Evolutionary conservation across 768 basidiomycete genomes (phyloP).

Genomic region (Amanita subjunquillea): DNA sequence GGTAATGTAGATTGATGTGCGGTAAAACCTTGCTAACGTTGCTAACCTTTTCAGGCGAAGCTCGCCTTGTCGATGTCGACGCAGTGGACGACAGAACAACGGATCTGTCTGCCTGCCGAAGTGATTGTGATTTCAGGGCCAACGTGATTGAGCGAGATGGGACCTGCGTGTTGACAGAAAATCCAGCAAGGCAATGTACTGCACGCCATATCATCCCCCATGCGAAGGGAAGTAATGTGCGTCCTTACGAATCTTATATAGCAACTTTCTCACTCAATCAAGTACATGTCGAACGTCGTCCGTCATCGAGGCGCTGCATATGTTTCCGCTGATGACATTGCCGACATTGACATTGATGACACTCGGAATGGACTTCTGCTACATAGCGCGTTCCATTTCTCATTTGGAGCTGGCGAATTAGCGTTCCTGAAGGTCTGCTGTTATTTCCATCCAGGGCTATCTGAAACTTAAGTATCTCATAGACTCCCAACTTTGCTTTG

Average conservation of each 20-base stretch:
- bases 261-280: slow-evolving; percentile 4
- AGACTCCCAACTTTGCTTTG: not conserved
- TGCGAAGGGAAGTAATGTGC: slow-evolving; percentile 9
- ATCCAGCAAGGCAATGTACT: slow-evolving; percentile 2
- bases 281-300: not conserved
- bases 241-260: not conserved
- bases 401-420: slow-evolving; percentile 6
- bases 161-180: too few relatives aligned
- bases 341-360: slow-evolving; percentile 9
- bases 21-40: slow-evolving; percentile 1
- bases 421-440: slow-evolving; percentile 10
- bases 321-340: not conserved
- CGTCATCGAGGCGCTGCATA: slow-evolving; percentile 3
- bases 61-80: not conserved
- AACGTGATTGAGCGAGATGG: slow-evolving; percentile 1
- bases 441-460: slow-evolving; percentile 6
- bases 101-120: not conserved
- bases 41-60: not conserved
- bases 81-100: slow-evolving; percentile 8
- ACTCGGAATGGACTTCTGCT: slow-evolving; percentile 9
- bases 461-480: not conserved
- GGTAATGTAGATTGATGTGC: slow-evolving; percentile 2
- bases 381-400: not conserved
- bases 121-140: not conserved
- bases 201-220: slow-evolving; percentile 9